Evolutionary conservation across 2,329 filamentous ascomycete species (phyloP).

Genomic region (Alternaria sp.): DNA sequence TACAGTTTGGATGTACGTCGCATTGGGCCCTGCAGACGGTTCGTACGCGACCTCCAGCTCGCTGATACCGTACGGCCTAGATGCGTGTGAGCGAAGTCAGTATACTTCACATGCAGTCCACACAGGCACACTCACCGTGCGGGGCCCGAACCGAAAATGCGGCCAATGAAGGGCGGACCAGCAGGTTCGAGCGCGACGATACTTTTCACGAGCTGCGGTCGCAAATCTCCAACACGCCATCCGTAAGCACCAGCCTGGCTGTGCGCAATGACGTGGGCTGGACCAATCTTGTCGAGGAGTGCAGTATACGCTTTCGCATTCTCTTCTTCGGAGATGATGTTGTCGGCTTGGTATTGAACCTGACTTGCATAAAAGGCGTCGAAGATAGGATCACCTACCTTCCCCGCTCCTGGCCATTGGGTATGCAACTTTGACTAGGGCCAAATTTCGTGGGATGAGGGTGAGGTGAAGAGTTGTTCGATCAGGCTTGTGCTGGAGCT

Average conservation of each 20-base stretch:
- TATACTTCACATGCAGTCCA: not conserved
- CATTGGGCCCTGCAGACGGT: slow-evolving; percentile 38
- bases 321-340: slow-evolving; percentile 39
- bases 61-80: slow-evolving; percentile 44
- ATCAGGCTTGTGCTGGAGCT: slow-evolving; percentile 20
- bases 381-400: slow-evolving; percentile 58
- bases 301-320: slow-evolving; percentile 52
- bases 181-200: slow-evolving; percentile 63
- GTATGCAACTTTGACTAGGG: slow-evolving; percentile 55
- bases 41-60: slow-evolving; percentile 44
- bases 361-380: slow-evolving; percentile 58
- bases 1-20: slow-evolving; percentile 30
- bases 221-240: slow-evolving; percentile 60
- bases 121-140: slow-evolving; percentile 12
- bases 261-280: slow-evolving; percentile 59
- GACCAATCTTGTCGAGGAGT: slow-evolving; percentile 56
- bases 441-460: slow-evolving; percentile 49
- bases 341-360: slow-evolving; percentile 48
- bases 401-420: slow-evolving; percentile 53
- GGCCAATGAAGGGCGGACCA: slow-evolving; percentile 57
- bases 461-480: slow-evolving; percentile 47
- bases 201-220: slow-evolving; percentile 58
- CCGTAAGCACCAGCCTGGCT: slow-evolving; percentile 59
- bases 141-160: slow-evolving; percentile 19
- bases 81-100: not conserved